phyloP scores from a whole-genome alignment of 352 stramenopile species.

The Phytophthora lateralis region DNA sequence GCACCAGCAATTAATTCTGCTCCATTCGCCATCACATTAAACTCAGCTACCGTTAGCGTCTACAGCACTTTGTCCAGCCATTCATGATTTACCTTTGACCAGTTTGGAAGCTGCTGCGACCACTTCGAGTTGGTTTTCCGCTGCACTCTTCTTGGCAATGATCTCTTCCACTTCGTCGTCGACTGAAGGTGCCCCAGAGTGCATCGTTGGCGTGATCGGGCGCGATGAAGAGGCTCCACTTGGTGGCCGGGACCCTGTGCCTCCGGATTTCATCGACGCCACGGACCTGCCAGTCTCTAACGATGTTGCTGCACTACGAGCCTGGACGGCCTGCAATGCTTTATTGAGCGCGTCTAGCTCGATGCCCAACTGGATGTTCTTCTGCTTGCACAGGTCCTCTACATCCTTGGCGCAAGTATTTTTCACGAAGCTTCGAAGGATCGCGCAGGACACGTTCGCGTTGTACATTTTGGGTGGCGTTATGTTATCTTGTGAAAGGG shows the following conservation, averaged over 20 bases:
- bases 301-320: slow-evolving; percentile 14
- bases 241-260: slow-evolving; percentile 19
- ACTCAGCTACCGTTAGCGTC: not conserved
- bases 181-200: slow-evolving; percentile 7
- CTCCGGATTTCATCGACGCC: slow-evolving; percentile 5
- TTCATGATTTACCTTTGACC: slow-evolving; percentile 47
- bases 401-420: slow-evolving; percentile 69
- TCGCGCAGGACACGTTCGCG: slow-evolving; percentile 69
- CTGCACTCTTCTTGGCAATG: slow-evolving; percentile 39
- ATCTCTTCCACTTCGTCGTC: slow-evolving; percentile 34
- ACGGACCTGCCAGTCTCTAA: slow-evolving; percentile 11
- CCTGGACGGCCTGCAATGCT: slow-evolving; percentile 17
- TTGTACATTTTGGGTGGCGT: slow-evolving; percentile 80
- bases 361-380: slow-evolving; percentile 73
- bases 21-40: not conserved
- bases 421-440: slow-evolving; percentile 74
- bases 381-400: slow-evolving; percentile 79
- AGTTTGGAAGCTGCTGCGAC: slow-evolving; percentile 49
- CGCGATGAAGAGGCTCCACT: slow-evolving; percentile 23
- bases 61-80: not conserved
- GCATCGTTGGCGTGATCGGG: slow-evolving; percentile 21
- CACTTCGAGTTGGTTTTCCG: slow-evolving; percentile 61
- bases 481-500: slow-evolving; percentile 39
- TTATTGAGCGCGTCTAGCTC: slow-evolving; percentile 69
- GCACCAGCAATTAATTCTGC: slow-evolving; percentile 52